Conservation (phyloP, 2,329 filamentous ascomycete species). For the Hypoxylon sp. region DNA sequence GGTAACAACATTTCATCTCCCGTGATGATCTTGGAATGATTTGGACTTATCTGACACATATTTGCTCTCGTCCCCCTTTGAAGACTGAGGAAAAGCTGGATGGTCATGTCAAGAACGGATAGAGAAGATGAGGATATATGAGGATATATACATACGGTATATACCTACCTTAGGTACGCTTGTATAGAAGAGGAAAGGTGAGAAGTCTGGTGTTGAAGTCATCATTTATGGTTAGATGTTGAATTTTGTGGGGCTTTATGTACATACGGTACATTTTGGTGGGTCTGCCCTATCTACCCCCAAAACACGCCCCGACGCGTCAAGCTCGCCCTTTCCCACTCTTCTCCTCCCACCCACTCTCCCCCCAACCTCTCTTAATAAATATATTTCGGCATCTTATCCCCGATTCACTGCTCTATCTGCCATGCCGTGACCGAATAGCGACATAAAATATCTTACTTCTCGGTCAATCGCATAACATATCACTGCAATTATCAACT, state of each 20-base stretch:
- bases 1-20: neutral
- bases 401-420: neutral
- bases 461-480: constrained; percentile 7
- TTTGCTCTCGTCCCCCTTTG: neutral
- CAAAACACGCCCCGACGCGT: constrained; percentile 44
- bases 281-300: constrained; percentile 11
- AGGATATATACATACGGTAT: no score
- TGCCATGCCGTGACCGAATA: constrained; percentile 2
- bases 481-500: constrained; percentile 7
- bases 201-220: neutral
- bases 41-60: neutral
- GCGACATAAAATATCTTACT: constrained; percentile 1
- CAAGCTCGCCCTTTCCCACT: constrained; percentile 33
- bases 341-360: neutral
- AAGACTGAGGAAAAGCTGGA: neutral
- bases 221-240: neutral
- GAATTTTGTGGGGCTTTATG: constrained; percentile 5
- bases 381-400: constrained; percentile 13
- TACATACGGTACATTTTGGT: constrained; percentile 5
- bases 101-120: neutral
- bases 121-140: neutral
- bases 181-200: no score
- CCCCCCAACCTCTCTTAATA: constrained; percentile 16
- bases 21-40: neutral
- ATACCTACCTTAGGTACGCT: no score